Conservation (phyloP, 2,329 filamentous ascomycete species). For the Phialocephala sp. region DNA sequence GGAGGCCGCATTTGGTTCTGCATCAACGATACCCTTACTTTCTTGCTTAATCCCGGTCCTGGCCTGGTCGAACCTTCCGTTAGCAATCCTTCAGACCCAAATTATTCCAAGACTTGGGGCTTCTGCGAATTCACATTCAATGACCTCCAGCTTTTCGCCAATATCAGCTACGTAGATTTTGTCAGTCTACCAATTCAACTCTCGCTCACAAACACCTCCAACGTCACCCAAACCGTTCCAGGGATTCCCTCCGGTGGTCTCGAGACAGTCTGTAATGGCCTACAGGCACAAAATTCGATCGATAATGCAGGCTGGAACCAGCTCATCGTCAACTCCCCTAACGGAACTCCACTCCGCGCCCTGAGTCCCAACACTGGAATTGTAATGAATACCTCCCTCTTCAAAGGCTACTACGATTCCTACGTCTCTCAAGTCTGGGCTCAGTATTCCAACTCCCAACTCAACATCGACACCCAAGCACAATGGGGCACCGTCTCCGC, state of each 20-base stretch:
- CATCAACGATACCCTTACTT: slow-evolving; percentile 66
- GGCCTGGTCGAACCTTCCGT: slow-evolving; percentile 77
- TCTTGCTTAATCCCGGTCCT: slow-evolving; percentile 71
- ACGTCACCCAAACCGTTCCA: slow-evolving; percentile 55
- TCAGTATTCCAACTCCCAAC: slow-evolving; percentile 46
- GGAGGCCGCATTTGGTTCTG: slow-evolving; percentile 77
- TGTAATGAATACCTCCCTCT: slow-evolving; percentile 51
- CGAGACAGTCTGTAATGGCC: slow-evolving; percentile 56
- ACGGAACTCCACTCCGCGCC: slow-evolving; percentile 46
- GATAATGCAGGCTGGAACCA: slow-evolving; percentile 68
- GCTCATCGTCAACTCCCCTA: slow-evolving; percentile 47
- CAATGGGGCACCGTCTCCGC: slow-evolving; percentile 59
- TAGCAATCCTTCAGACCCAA: slow-evolving; percentile 67
- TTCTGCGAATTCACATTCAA: slow-evolving; percentile 76
- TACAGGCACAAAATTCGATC: slow-evolving; percentile 58
- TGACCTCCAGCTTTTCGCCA: slow-evolving; percentile 64
- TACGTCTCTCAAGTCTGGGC: slow-evolving; percentile 54
- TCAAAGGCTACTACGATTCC: slow-evolving; percentile 50
- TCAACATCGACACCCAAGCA: slow-evolving; percentile 69
- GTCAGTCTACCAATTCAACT: slow-evolving; percentile 67
- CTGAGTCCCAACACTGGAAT: slow-evolving; percentile 50
- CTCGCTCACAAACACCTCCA: slow-evolving; percentile 50
- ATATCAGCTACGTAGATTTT: slow-evolving; percentile 80
- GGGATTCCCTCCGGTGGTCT: slow-evolving; percentile 63
- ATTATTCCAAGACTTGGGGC: slow-evolving; percentile 66